Evolutionary conservation across 2,329 filamentous ascomycete species (phyloP), one percentile per base, ranked within the genome.

Genomic region (Colletotrichum tanaceti): DNA sequence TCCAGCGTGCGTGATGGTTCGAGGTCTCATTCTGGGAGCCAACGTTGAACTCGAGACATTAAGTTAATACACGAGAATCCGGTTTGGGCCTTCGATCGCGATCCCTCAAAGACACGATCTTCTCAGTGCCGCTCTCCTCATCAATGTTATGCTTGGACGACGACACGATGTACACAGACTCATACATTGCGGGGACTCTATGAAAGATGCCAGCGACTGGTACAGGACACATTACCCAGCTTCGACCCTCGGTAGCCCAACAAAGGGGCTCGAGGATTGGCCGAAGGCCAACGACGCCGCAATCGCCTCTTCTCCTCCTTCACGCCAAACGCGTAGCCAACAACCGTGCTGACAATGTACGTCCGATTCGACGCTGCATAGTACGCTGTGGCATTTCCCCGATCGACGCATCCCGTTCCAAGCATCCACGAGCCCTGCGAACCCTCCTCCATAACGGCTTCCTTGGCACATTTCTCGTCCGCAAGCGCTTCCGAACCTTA

Each of bases 351-450:
- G 28, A 38, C 20, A 7, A 47, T 58, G 4, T 46, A 41, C 5
- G 58, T 52, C 7, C 58, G 44, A 14, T 60, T 52, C 7, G 58
- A 50, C 14, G 58, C 46, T 4, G 32, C 46, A 9, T 60, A 60
- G 58, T 52, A 39, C 4, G 58, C 44, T 7, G 44, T 60, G 6
- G 24, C 32, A 3, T 52, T 60, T 5, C 35, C 46, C 13, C n/a
- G 16, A 2, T 60, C 46, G 2, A 39, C 5, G 7, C 22, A 16
- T 24, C 58, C 46, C 1, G 58, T 50, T 28, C 46, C 58, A n/a
- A 60, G 16, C 58, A 52, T 50, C 46, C 58, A 60, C 28, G 58
- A 60, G 16, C n/a, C 14, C 16, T 52, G 10, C 7, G 13, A 22
- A 20, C 41, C 46, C 14, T 50, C 28, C 1, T 50, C 32, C 5